Conservation (phyloP, 768 basidiomycete species). For the Hygrophoropsis aurantiaca region DNA sequence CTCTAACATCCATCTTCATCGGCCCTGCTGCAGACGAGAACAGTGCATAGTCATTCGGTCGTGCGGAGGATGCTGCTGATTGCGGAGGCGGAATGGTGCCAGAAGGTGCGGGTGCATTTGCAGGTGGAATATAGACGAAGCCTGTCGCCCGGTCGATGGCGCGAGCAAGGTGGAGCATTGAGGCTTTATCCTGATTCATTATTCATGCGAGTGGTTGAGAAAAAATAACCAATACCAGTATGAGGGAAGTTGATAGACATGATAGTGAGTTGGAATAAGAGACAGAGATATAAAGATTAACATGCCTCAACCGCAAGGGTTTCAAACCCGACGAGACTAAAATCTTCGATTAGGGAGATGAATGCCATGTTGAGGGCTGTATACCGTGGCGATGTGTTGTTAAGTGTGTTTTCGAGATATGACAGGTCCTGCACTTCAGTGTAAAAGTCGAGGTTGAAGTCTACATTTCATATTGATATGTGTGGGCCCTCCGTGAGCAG, state of each 20-base stretch:
- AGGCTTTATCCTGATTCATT: constrained; percentile 75
- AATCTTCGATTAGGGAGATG: constrained; percentile 93
- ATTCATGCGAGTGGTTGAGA: no score
- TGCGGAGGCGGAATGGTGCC: constrained; percentile 31
- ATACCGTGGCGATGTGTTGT: constrained; percentile 65
- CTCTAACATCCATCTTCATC: constrained; percentile 55
- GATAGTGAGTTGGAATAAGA: no score
- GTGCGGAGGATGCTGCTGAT: constrained; percentile 35
- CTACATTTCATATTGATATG: constrained; percentile 39
- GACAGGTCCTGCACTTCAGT: constrained; percentile 97
- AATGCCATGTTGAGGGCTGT: constrained; percentile 84
- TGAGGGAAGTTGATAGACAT: neutral
- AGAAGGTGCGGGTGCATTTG: constrained; percentile 29
- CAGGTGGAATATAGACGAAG: constrained; percentile 78
- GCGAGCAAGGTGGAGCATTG: constrained; percentile 87
- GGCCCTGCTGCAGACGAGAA: constrained; percentile 65
- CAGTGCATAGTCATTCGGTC: constrained; percentile 67
- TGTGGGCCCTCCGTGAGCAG: neutral
- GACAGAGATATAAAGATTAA: neutral
- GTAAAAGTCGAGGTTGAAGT: constrained; percentile 97
- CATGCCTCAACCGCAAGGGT: constrained; percentile 92
- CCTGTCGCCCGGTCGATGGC: constrained; percentile 91
- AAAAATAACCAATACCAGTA: constrained; percentile 1
- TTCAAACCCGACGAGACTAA: constrained; percentile 90
- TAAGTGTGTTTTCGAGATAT: constrained; percentile 77